Conservation (phyloP, 2,329 filamentous ascomycete species). For the Escovopsis weberi region DNA sequence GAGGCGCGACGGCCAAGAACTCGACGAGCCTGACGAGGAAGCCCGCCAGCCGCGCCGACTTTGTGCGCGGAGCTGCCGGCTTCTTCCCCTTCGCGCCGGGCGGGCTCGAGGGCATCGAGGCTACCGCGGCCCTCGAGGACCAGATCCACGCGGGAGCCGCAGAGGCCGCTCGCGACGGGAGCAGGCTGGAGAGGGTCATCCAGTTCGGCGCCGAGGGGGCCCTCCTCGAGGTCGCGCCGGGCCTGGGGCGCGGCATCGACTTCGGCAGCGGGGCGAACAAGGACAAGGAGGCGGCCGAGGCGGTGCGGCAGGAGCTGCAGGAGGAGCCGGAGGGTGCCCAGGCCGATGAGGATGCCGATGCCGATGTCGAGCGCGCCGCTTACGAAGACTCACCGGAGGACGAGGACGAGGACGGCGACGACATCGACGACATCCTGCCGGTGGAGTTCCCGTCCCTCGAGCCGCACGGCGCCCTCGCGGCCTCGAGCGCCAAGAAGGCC, state of each 20-base stretch:
- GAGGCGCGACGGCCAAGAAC: slow-evolving; percentile 84
- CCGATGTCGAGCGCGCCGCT: slow-evolving; percentile 17
- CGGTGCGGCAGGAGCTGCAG: slow-evolving; percentile 50
- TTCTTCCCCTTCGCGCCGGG: slow-evolving; percentile 92
- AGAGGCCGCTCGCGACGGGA: slow-evolving; percentile 28
- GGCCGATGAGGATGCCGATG: slow-evolving; percentile 14
- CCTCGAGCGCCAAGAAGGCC: slow-evolving; percentile 56
- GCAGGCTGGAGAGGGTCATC: slow-evolving; percentile 70
- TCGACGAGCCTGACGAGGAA: slow-evolving; percentile 81
- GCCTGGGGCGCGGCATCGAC: slow-evolving; percentile 63
- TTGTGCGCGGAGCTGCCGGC: slow-evolving; percentile 81
- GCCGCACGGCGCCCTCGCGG: slow-evolving; percentile 61
- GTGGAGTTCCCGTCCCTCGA: slow-evolving; percentile 88
- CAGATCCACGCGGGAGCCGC: slow-evolving; percentile 43
- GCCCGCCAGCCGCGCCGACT: slow-evolving; percentile 74
- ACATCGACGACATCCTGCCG: slow-evolving; percentile 76
- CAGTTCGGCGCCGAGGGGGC: slow-evolving; percentile 65
- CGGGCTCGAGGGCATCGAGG: slow-evolving; percentile 74
- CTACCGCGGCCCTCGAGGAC: slow-evolving; percentile 70
- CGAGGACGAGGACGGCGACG: slow-evolving; percentile 34
- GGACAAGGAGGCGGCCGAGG: slow-evolving; percentile 48
- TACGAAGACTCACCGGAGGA: slow-evolving; percentile 17
- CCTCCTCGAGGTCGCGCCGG: slow-evolving; percentile 68
- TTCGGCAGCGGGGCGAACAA: slow-evolving; percentile 42
- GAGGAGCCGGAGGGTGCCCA: slow-evolving; percentile 31